phyloP scores from a whole-genome alignment of 352 stramenopile genomes.

The Peronospora farinosa region DNA sequence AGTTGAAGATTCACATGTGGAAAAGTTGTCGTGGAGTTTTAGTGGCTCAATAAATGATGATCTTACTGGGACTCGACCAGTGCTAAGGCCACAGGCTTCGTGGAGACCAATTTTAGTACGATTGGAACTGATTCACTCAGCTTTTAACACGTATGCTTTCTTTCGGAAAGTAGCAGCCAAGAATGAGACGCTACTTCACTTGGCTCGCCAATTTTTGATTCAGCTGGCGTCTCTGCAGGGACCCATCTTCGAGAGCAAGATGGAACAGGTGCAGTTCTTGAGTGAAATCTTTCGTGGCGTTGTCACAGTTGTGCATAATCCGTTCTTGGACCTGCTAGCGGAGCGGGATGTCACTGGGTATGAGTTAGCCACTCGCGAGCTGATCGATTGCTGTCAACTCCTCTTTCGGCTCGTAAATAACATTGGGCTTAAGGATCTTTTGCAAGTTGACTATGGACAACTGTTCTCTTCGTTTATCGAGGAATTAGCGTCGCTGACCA shows the following conservation, averaged over 20 bases:
- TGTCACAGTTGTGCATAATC: slow-evolving; percentile 52
- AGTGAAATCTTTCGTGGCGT: slow-evolving; percentile 66
- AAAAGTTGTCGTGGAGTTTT: slow-evolving; percentile 69
- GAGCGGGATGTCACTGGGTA: slow-evolving; percentile 54
- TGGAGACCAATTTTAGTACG: slow-evolving; percentile 69
- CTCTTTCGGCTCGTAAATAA: slow-evolving; percentile 75
- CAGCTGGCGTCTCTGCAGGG: slow-evolving; percentile 72
- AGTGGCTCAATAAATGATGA: slow-evolving; percentile 31
- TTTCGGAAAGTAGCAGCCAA: slow-evolving; percentile 61
- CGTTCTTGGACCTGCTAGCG: slow-evolving; percentile 68
- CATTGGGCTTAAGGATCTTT: slow-evolving; percentile 49
- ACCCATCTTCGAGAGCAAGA: slow-evolving; percentile 55
- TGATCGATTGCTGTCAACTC: slow-evolving; percentile 82
- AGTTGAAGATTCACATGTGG: slow-evolving; percentile 42
- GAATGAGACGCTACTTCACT: slow-evolving; percentile 68
- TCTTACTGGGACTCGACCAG: slow-evolving; percentile 27
- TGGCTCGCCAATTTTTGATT: slow-evolving; percentile 73
- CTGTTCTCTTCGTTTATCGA: slow-evolving; percentile 62
- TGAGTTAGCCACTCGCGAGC: slow-evolving; percentile 67
- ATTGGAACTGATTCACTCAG: slow-evolving; percentile 72
- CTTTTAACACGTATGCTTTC: slow-evolving; percentile 81
- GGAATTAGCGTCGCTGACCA: slow-evolving; percentile 62
- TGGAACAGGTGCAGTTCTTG: slow-evolving; percentile 61
- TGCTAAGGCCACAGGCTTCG: slow-evolving; percentile 51
- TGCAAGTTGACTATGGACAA: slow-evolving; percentile 31